Conservation (phyloP, 2,329 filamentous ascomycete genomes). For the Fusarium nurragi region DNA sequence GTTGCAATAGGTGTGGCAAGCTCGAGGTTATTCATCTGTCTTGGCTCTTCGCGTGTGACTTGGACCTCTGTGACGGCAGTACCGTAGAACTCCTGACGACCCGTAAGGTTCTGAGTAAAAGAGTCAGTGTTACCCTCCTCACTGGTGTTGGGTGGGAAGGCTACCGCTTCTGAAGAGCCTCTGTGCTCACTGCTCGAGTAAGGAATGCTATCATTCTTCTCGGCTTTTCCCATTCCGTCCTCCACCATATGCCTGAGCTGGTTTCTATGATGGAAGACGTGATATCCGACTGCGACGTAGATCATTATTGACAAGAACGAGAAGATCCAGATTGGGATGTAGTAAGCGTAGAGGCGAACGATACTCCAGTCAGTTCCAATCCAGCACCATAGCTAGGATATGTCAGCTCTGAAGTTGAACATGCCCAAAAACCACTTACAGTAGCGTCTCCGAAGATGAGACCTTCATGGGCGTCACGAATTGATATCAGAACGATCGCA, state of each 20-base stretch:
- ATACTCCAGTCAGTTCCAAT: constrained; percentile 63
- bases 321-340: constrained; percentile 69
- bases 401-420: constrained; percentile 10
- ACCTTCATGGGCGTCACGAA: constrained; percentile 53
- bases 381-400: constrained; percentile 67
- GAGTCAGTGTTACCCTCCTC: constrained; percentile 25
- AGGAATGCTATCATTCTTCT: constrained; percentile 31
- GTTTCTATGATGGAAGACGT: constrained; percentile 68
- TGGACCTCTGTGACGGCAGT: constrained; percentile 62
- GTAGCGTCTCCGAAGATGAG: constrained; percentile 65
- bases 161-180: constrained; percentile 50
- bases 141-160: not conserved
- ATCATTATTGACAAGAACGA: constrained; percentile 64
- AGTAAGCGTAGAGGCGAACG: constrained; percentile 68
- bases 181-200: constrained; percentile 43
- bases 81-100: constrained; percentile 52
- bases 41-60: constrained; percentile 49
- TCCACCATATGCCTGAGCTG: constrained; percentile 58
- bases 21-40: constrained; percentile 2
- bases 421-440: constrained; percentile 49
- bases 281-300: constrained; percentile 66
- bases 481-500: constrained; percentile 71
- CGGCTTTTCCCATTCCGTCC: constrained; percentile 38
- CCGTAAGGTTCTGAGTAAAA: constrained; percentile 40
- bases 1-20: constrained; percentile 23